Base-by-base conservation (phyloP, 495 filamentous ascomycete genomes). In the Sphaerosporella brunnea region DNA sequence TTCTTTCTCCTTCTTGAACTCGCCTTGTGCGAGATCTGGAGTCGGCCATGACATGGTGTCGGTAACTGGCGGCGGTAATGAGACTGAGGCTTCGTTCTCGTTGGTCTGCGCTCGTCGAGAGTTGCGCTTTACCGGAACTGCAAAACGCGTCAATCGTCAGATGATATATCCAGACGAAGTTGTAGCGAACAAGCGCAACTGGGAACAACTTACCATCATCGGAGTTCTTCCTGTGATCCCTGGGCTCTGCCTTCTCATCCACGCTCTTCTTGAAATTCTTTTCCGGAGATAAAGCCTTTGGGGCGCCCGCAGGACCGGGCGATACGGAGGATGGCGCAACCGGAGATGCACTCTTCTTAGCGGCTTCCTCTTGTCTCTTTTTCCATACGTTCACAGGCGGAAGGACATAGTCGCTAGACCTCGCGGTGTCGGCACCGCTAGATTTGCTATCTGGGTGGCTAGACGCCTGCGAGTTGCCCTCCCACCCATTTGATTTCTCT, bases 41-140 rank as follows among this genome's bases (percentile, higher is more conserved):
- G 90, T 93, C 16, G 90, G 90, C 90, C 90, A 97, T 23, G 76
- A 77, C 23, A 73, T 68, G 32, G 80, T 69, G 63, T 93, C 84
- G 43, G 73, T 80, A 28, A 80, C 79, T 2, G 78, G 71, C 11
- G 78, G 71, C 35, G 76, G 68, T 13, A 71, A 40, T 15, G 43
- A 46, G 8, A 25, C 9, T 43, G 35, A 4, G 13, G 23, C 23
- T 2, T 43, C 40, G 24, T 43, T 43, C 26, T 43, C 40, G 13
- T 43, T 9, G 40, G 26, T 21, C 46, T 47, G 49, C 53, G 26
- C 40, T 3, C 40, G 40, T 13, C 40, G 40, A 26, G 19, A 25
- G 24, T 11, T 18, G 18, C 40, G 40, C n/a, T 43, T 43, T 11
- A 23, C 2, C n/a, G 40, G 40, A 13, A 20, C 40, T 43, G 26